Percentiles rank a stretch among this genome's conserved stretches.
Evolutionary conservation across 768 basidiomycete genomes (phyloP).

Genomic region (Astraeus odoratus): DNA sequence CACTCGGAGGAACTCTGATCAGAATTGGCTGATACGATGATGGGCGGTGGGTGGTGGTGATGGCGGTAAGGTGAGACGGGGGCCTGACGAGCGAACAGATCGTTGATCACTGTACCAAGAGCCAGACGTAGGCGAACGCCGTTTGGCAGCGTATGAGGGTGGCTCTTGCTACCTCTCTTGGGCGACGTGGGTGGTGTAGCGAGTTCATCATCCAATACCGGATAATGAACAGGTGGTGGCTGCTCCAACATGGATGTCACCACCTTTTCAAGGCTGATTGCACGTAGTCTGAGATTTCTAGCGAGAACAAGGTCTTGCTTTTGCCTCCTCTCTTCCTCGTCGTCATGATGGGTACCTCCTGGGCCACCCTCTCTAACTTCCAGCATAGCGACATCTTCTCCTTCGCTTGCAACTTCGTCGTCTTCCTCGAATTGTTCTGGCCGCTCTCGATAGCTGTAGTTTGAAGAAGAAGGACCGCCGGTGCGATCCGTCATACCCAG

Average conservation of each 20-base stretch:
- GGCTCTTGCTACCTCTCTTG: slow-evolving; percentile 22
- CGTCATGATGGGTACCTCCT: slow-evolving; percentile 42
- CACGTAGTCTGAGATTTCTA: slow-evolving; percentile 56
- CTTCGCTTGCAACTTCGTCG: slow-evolving; percentile 57
- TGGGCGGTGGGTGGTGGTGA: slow-evolving; percentile 30
- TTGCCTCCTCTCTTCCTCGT: slow-evolving; percentile 51
- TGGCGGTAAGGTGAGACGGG: slow-evolving; percentile 34
- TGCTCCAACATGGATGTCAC: slow-evolving; percentile 76
- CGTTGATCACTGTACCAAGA: slow-evolving; percentile 72
- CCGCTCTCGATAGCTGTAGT: slow-evolving; percentile 57
- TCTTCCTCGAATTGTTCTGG: slow-evolving; percentile 77
- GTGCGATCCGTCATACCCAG: slow-evolving; percentile 81
- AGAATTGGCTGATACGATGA: slow-evolving; percentile 22
- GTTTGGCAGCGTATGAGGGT: slow-evolving; percentile 67
- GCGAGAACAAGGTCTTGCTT: slow-evolving; percentile 60
- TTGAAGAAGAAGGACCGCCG: slow-evolving; percentile 53
- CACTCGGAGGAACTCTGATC: slow-evolving; percentile 20
- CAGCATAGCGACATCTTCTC: slow-evolving; percentile 42
- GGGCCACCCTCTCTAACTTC: slow-evolving; percentile 47
- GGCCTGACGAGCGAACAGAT: slow-evolving; percentile 69
- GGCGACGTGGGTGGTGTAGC: slow-evolving; percentile 49
- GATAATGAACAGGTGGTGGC: slow-evolving; percentile 53
- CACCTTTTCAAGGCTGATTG: slow-evolving; percentile 80
- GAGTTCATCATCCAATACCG: slow-evolving; percentile 47
- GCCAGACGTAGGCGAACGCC: slow-evolving; percentile 75